Base-by-base conservation (phyloP, 75 land plant species). In the Pinus tabuliformis region DNA sequence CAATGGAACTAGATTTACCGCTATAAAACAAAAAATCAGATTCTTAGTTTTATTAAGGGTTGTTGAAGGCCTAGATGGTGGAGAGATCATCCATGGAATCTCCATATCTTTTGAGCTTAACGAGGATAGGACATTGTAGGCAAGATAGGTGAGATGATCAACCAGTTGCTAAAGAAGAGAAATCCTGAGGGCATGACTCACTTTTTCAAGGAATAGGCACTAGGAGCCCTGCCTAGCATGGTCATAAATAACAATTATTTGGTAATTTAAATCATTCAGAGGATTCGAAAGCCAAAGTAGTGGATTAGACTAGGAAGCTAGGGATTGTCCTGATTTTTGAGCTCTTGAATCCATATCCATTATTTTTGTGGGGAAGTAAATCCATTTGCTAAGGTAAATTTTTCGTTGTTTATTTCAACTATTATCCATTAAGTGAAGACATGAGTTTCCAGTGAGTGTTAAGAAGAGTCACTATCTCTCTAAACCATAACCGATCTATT, bases 191-290 rank as follows among this genome's bases (percentile, higher is more conserved):
- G 89, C 83, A 56, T 81, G 87, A 26, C 86, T 59, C 70, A 93
- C 81, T 52, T 82, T 83, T 78, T 93, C 96, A 78, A 91, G 79
- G 57, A 96, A 54, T 12, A 91, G 58, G 21, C 94, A 86, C 94
- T 93, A 96, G 15, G 92, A 84, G 74, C 99, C 99, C 70, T 90
- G 90, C 64, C 81, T 52, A 28, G 91, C 91, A 62, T 89, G 88
- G 58, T 86, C 89, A 3, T 81, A 85, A 57, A 90, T 84, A 63
- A 75, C 20, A 24, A 74, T 28, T 72, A 86, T 64, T 22, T 84
- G 84, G 79, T 65, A 70, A 77, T 78, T 58, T 79, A 83, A 77
- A 45, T 81, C 82, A 65, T 77, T 58, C 59, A 86, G 80, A 70
- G 85, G 56, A 71, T 12, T 61, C 28, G 45, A 63, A 5, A 58